Evolutionary conservation across 305 asterid species (phyloP).

Genomic region (Caryopteris hybrid): DNA sequence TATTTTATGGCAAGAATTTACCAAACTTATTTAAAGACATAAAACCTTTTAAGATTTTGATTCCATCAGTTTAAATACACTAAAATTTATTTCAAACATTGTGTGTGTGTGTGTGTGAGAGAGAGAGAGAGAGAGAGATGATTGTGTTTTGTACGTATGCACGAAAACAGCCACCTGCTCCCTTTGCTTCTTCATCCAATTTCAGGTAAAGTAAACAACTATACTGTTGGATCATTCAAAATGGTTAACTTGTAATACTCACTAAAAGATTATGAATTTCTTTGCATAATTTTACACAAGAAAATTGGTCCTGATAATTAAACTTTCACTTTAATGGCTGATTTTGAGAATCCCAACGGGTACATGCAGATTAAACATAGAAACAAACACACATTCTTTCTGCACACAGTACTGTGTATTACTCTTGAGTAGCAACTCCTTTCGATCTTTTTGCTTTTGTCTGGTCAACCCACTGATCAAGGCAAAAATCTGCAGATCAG

Average conservation of each 20-base stretch:
- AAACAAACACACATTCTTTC: not conserved
- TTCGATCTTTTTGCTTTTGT: not conserved
- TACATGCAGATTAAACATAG: not conserved
- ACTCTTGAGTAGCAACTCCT: not conserved
- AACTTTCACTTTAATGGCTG: not conserved
- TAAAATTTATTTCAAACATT: too few relatives aligned
- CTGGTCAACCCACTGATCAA: not conserved
- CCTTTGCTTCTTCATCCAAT: not conserved
- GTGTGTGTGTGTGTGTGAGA: too few relatives aligned
- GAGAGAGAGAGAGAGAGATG: too few relatives aligned
- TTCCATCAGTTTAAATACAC: too few relatives aligned
- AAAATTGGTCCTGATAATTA: not conserved
- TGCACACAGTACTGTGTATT: not conserved
- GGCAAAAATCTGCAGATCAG: not conserved
- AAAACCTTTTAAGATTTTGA: too few relatives aligned
- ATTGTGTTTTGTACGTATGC: too few relatives aligned
- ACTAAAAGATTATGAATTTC: not conserved
- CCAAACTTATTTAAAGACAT: too few relatives aligned
- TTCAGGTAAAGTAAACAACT: not conserved
- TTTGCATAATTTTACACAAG: too few relatives aligned
- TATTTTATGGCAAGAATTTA: too few relatives aligned
- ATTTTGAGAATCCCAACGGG: too few relatives aligned
- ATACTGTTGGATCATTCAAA: not conserved
- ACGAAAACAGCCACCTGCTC: not conserved
- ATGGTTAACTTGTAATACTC: not conserved